Percentiles rank a stretch among this genome's conserved stretches.
phyloP scores from a whole-genome alignment of 768 basidiomycete genomes.

The Phylloporus scabripes region DNA sequence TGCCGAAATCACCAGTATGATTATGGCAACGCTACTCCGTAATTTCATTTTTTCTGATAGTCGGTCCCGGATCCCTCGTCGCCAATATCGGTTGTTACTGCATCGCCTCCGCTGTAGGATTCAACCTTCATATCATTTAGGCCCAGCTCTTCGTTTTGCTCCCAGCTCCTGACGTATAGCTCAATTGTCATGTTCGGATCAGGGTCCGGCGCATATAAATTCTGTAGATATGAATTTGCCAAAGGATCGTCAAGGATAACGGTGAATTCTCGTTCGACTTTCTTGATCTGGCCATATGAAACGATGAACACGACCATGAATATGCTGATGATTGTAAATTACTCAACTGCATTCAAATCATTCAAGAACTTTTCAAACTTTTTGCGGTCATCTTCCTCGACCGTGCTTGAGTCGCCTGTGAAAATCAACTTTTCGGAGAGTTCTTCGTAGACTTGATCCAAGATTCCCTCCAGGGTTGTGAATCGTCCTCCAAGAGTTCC shows the following conservation, averaged over 20 bases:
- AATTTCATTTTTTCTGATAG: too few relatives aligned
- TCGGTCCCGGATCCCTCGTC: too few relatives aligned
- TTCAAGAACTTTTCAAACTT: slow-evolving; percentile 75
- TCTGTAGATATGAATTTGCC: slow-evolving; percentile 93
- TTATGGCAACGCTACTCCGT: too few relatives aligned
- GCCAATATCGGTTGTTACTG: background rate
- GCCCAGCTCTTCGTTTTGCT: slow-evolving; percentile 94
- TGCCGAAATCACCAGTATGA: too few relatives aligned
- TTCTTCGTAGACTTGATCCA: slow-evolving; percentile 93
- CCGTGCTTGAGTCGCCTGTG: slow-evolving; percentile 54
- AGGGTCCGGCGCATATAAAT: slow-evolving; percentile 93
- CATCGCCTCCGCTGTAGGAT: slow-evolving; percentile 18
- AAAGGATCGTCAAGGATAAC: slow-evolving; percentile 93
- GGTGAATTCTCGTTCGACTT: slow-evolving; percentile 76
- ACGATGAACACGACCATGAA: slow-evolving; percentile 1
- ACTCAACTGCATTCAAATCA: slow-evolving; percentile 64
- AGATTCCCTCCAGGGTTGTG: slow-evolving; percentile 93
- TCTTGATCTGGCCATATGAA: slow-evolving; percentile 54
- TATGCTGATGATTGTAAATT: background rate
- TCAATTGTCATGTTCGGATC: slow-evolving; percentile 91
- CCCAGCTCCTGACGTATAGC: slow-evolving; percentile 75
- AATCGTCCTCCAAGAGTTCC: slow-evolving; percentile 97
- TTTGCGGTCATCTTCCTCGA: slow-evolving; percentile 39
- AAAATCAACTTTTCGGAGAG: slow-evolving; percentile 83
- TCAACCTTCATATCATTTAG: slow-evolving; percentile 88